Evolutionary conservation across 2,329 filamentous ascomycete genomes (phyloP), one percentile per base, ranked within the genome.

Genomic region (Fusarium goolgardi): DNA sequence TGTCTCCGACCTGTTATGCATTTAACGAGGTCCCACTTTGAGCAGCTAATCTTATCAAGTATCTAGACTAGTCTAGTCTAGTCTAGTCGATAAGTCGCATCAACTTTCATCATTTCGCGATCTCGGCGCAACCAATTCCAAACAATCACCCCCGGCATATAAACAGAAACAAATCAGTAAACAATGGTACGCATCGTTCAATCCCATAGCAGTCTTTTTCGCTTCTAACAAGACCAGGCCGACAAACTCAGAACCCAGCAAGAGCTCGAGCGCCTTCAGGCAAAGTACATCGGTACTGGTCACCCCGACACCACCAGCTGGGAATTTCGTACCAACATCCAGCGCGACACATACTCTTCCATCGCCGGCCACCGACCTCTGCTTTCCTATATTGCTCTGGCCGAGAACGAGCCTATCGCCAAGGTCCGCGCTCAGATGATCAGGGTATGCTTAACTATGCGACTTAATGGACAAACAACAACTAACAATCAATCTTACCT

Each of bases 171-270:
- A 69, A 51, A 50, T 37, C 29, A 27, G 45, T 18, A 51, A 44
- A 51, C 25, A 56, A 78, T 78, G 76, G 76, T 77, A 63, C 13
- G 8, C 12, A 9, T 32, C 25, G 45, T 8, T 25, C 15, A 25
- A 21, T 7, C 8, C 3, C 13, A 16, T 21, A 15, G 3, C 13
- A 10, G 16, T 3, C 34, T 39, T 20, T 31, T 23, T 20, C 23
- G 5, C 15, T 29, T 15, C 63, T 69, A 46, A 72, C 58, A 15
- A n/a, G 12, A 27, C 20, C 47, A 90, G 96, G 96, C 96, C 80
- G 96, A 99, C 84, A 99, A 99, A 83, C 91, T 99, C 70, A 94
- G 96, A 78, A 96, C 93, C 12, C 93, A 97, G 74, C 96, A 99
- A 81, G 96, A 99, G 80, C 94, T 99, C 77, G 96, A 99, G 81